Evolutionary conservation across 768 basidiomycete genomes (phyloP).

Genomic region (Cyclocybe aegerita): DNA sequence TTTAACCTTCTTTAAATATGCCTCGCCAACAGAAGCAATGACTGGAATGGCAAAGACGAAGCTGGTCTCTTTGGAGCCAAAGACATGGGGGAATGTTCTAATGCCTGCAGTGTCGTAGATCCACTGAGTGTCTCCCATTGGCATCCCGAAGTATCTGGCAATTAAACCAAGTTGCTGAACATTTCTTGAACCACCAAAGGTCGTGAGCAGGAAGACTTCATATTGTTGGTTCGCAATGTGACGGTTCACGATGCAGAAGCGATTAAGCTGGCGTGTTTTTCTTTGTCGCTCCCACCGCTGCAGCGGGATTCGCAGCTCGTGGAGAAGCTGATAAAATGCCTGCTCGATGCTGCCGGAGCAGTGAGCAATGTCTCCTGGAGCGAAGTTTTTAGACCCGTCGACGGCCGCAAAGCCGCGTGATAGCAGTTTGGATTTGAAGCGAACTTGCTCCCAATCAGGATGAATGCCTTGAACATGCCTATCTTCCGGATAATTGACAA

Average conservation of each 20-base stretch:
- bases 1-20: slow-evolving; percentile 13
- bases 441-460: slow-evolving; percentile 16
- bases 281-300: slow-evolving; percentile 15
- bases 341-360: slow-evolving; percentile 19
- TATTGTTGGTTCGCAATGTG: slow-evolving; percentile 26
- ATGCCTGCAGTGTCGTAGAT: slow-evolving; percentile 24
- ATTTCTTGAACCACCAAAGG: slow-evolving; percentile 27
- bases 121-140: slow-evolving; percentile 30
- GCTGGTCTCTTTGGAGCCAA: slow-evolving; percentile 22
- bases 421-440: slow-evolving; percentile 8
- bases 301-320: slow-evolving; percentile 19
- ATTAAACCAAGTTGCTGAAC: slow-evolving; percentile 22
- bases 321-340: slow-evolving; percentile 20
- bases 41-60: slow-evolving; percentile 34
- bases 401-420: background rate
- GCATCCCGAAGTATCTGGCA: slow-evolving; percentile 32
- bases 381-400: slow-evolving; percentile 10
- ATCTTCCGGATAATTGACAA: background rate
- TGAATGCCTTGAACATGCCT: background rate
- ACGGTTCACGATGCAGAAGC: slow-evolving; percentile 35
- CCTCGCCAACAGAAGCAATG: slow-evolving; percentile 12
- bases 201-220: slow-evolving; percentile 35
- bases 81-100: slow-evolving; percentile 22
- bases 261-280: slow-evolving; percentile 9
- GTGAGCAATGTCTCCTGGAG: slow-evolving; percentile 29